Evolutionary conservation across 805 yeast genomes (phyloP).

Genomic region (Candida quercuum): DNA sequence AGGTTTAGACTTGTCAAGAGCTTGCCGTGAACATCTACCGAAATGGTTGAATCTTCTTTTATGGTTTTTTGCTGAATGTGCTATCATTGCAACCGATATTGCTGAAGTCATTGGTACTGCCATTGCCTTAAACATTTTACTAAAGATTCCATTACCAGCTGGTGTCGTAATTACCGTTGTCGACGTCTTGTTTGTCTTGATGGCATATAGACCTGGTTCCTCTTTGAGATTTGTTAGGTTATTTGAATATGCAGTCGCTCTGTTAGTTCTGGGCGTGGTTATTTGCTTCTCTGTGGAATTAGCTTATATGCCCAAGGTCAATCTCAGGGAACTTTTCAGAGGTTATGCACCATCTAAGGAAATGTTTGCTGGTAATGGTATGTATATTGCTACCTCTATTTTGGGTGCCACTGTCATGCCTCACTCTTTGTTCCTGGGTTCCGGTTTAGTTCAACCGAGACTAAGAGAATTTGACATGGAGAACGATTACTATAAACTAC

Average conservation of each 20-base stretch:
- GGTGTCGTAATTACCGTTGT: conserved; percentile 77
- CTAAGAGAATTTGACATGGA: conserved; percentile 66
- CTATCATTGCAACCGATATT: conserved; percentile 86
- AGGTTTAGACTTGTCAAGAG: conserved; percentile 82
- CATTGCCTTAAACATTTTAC: conserved; percentile 71
- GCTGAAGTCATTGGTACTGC: conserved; percentile 96
- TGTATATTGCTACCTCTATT: conserved; percentile 73
- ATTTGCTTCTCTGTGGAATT: conserved; percentile 75
- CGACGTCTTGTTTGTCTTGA: conserved; percentile 74
- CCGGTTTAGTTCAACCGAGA: conserved; percentile 83
- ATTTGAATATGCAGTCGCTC: conserved; percentile 72
- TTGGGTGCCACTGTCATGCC: conserved; percentile 96
- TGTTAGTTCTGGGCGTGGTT: conserved; percentile 69
- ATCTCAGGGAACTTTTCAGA: conserved; percentile 44
- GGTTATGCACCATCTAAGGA: conserved; percentile 66
- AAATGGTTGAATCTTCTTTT: conserved; percentile 55
- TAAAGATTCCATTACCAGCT: conserved; percentile 65
- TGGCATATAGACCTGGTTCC: conserved; percentile 78
- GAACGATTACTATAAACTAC: conserved; percentile 40
- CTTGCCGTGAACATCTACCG: conserved; percentile 70
- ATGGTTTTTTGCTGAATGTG: conserved; percentile 79
- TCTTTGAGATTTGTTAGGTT: conserved; percentile 64
- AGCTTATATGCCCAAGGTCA: conserved; percentile 41
- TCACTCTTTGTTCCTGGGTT: conserved; percentile 78
- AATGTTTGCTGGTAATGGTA: conserved; percentile 53